Evolutionary conservation across 2,329 filamentous ascomycete genomes (phyloP), one percentile per base, ranked within the genome.

Genomic region (Truncatella angustata): DNA sequence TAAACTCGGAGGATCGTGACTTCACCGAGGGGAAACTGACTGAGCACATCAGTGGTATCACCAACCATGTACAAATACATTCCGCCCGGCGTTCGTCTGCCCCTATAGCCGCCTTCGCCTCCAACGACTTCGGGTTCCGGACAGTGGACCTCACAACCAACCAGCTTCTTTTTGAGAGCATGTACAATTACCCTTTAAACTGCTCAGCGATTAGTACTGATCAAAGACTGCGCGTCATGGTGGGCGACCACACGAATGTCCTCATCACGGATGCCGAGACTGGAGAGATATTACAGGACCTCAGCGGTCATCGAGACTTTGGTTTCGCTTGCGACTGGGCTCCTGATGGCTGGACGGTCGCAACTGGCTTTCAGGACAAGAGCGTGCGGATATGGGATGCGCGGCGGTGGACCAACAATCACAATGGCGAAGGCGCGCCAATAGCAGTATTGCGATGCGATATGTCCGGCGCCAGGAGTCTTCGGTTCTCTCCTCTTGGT

Each of bases 291-390:
- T 76, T 80, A 56, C 76, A 86, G 58, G 70, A 72, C 23, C 77
- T 92, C 2, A 68, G 73, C 4, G 85, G 86, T 2, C 87, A 91
- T 62, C 75, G 74, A 12, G 88, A 91, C 62, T 88, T 79, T 58
- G 87, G 84, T 2, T 93, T 92, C 61, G 84, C 88, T 2, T 91
- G 87, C 61, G 88, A 87, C 58, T 93, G 89, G 89, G 86, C 88
- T 16, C 84, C 87, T 49, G 86, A 92, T 63, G 88, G 88, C 28
- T 84, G 85, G 72, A 86, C 85, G 11, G 79, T 92, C 18, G 89
- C 89, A 11, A 92, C 89, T 0, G 88, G 85, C 20, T 87, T 86
- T 55, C 88, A 93, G 67, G 89, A 93, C 66, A 86, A 80, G 64
- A 79, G 77, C 24, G 78, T 92, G 58, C 83, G 85, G 57, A 82